Evolutionary conservation across 2,329 filamentous ascomycete genomes (phyloP).

Genomic region (Magnaporthiopsis incrustans): DNA sequence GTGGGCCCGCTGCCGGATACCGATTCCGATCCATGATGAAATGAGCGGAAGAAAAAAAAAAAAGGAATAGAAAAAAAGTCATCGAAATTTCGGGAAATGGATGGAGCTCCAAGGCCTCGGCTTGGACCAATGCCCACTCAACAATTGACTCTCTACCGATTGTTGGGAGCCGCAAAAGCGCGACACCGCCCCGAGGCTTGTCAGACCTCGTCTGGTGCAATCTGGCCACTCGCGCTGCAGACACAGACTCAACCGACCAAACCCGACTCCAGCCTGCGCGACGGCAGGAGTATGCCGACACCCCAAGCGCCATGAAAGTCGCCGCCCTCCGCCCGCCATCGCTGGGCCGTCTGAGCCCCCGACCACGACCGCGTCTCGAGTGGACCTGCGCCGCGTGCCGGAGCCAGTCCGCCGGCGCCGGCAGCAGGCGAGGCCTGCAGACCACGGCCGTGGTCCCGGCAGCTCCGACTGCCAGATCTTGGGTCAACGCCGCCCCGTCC

Average conservation of each 20-base stretch:
- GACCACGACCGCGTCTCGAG: not conserved
- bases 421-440: not conserved
- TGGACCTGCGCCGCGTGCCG: conserved; percentile 6
- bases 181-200: not conserved
- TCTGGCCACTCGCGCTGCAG: not conserved
- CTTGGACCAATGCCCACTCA: not conserved
- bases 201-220: not conserved
- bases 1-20: not conserved
- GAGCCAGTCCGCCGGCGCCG: not conserved
- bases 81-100: not conserved
- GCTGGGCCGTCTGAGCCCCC: conserved; percentile 1
- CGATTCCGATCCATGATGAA: not conserved
- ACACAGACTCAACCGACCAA: not conserved
- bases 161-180: not conserved
- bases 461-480: not conserved
- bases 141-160: not conserved
- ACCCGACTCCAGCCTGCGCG: not conserved
- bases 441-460: not conserved
- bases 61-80: not conserved
- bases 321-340: not conserved
- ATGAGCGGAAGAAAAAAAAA: not conserved
- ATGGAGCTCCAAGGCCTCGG: not conserved
- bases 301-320: conserved; percentile 1
- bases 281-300: not conserved
- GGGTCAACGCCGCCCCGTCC: not conserved